Evolutionary conservation across 805 yeast genomes (phyloP).

Genomic region (Candida wancherniae): DNA sequence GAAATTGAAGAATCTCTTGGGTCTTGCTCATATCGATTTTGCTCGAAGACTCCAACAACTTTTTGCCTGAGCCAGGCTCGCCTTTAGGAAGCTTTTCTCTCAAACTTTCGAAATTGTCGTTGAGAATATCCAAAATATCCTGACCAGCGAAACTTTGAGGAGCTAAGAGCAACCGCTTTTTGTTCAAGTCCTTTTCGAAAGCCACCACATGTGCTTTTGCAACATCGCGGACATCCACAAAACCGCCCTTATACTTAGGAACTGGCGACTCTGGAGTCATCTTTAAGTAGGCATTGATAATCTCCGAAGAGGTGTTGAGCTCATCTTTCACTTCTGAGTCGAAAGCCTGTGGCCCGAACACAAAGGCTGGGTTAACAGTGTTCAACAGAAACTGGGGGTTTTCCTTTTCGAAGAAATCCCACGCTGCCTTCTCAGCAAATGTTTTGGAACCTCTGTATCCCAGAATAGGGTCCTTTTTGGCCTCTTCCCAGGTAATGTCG

Average conservation of each 20-base stretch:
- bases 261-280: conserved; percentile 17
- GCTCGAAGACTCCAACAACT: conserved; percentile 14
- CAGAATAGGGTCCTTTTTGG: conserved; percentile 14
- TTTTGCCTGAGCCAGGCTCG: conserved; percentile 30
- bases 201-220: conserved; percentile 17
- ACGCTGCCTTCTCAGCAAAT: conserved; percentile 33
- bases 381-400: conserved; percentile 38
- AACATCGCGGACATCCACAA: conserved; percentile 22
- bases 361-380: conserved; percentile 20
- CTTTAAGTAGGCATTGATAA: conserved; percentile 39
- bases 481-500: conserved; percentile 46
- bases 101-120: conserved; percentile 33
- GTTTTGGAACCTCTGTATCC: conserved; percentile 37
- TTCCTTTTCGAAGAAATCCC: conserved; percentile 26
- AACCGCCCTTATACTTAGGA: conserved; percentile 20
- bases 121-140: conserved; percentile 28
- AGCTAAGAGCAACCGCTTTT: conserved; percentile 28
- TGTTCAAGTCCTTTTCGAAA: conserved; percentile 13
- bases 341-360: conserved; percentile 25
- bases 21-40: conserved; percentile 34
- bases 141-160: conserved; percentile 25
- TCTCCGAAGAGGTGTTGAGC: conserved; percentile 32
- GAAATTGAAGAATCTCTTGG: conserved; percentile 33
- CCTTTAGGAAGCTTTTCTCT: conserved; percentile 43
- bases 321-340: conserved; percentile 26